Evolutionary conservation across 176 grass and related monocot species (phyloP), one percentile per base, ranked within the genome.

Genomic region (Oryza punctata): DNA sequence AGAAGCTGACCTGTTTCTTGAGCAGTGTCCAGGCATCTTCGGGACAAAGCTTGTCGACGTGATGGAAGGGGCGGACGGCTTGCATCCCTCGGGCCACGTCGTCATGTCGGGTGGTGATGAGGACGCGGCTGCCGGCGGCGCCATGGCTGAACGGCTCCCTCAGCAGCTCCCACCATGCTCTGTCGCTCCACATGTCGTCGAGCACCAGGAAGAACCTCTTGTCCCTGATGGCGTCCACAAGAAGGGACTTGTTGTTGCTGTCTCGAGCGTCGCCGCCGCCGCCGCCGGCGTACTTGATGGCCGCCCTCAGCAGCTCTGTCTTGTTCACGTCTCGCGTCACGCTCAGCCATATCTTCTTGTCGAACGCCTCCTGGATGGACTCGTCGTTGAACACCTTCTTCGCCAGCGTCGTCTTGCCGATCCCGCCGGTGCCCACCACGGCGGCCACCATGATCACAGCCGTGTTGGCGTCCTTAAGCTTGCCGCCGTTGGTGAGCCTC

Each of bases 341-440:
- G 67, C 77, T 85, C 7, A 85, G 5, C 82, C 86, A 89, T 21
- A 86, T 83, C 25, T 0, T 37, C 6, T 70, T 75, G 1, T 41
- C 1, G 10, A 92, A 92, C 4, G 65, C 9, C 0, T 49, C 0
- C 3, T 78, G 12, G 0, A 86, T 75, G 25, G 13, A 1, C 1
- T 87, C 57, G 0, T 82, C 9, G 1, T 78, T 75, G 4, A 78
- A 82, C 3, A 92, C 63, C 6, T 82, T 83, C 10, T 78, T 24
- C 0, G 90, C 86, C 0, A 92, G 82, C 10, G 90, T 92, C 2
- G 82, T 92, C 78, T 89, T 92, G 2, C 90, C 90, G 0, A 91
- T 88, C 3, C 86, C 86, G 0, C 86, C 76, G 8, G 82, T 21
- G 8, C 81, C 90, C 15, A 76, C 72, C 23, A 92, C 63, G 0